Base-by-base conservation (phyloP, 2,329 filamentous ascomycete species). In the Calonectria henricotiae region DNA sequence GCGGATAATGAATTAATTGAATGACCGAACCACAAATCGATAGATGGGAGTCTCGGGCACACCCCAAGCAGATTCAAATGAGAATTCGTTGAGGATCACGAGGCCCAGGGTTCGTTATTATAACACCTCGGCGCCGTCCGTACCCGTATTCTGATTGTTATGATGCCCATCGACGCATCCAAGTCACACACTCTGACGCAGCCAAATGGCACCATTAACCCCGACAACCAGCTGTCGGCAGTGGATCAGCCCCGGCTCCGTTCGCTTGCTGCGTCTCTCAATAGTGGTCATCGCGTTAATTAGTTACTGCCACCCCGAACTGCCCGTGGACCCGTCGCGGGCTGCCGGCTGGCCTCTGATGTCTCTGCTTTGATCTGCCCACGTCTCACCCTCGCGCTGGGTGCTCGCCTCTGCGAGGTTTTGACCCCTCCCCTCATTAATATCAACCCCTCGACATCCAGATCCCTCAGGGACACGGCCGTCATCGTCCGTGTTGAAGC, bases 181-280 rank as follows among this genome's bases (percentile, higher is more conserved):
- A 76, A 67, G 62, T 64, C 67, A 65, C 55, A 55, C 62, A 64
- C 65, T 71, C 68, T 72, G 69, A 77, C 72, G 58, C 67, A 70
- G 63, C 46, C 67, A 70, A 69, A 73, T 73, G 60, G 73, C 70
- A 77, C 74, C 74, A 76, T 70, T 73, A 69, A 63, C 68, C 76
- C 73, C 61, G 69, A 76, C 69, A 74, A 74, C 74, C 73, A 72
- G 73, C 67, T 74, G 70, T 73, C 73, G 67, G 69, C 70, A 71
- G 64, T 71, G 68, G 68, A 71, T 62, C 61, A 62, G 60, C 65
- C 65, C 68, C 54, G 43, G 61, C 68, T 70, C 75, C 67, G 68
- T 76, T 76, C 60, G 68, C 35, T 44, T 67, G 37, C 64, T 64
- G 60, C 68, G 46, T 51, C 47, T 55, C 23, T 58, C 25, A 47